Evolutionary conservation across 1,139 yeast species (phyloP), one percentile per base, ranked within the genome.

Genomic region (Blastobotrys petasosporus): DNA sequence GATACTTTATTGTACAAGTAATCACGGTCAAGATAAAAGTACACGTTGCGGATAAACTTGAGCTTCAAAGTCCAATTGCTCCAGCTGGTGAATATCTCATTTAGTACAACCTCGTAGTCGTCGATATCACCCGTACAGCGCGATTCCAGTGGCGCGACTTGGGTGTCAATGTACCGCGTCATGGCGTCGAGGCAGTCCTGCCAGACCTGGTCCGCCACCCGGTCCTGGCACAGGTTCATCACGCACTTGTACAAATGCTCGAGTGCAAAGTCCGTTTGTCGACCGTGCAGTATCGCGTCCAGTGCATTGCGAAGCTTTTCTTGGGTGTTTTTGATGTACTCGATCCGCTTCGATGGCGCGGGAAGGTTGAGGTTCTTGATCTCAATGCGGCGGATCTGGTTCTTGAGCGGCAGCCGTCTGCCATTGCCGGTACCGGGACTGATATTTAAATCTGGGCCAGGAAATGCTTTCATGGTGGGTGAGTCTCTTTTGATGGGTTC

Each of bases 211-310:
- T 58, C 49, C 7, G 61, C 63, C 37, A 54, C 56, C 37, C 54
- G 63, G 39, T 62, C 65, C 9, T 69, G 56, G 39, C 69, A 66
- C 1, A 69, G 54, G 42, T 62, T 61, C 56, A 68, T 72, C 11
- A 67, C 72, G 15, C 60, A 61, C 33, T 63, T 58, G 52, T 68
- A 69, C 9, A 69, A 56, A 37, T 60, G 60, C 39, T 67, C 66
- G 20, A 57, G 54, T 7, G 63, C 55, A 23, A 48, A 48, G 6
- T 42, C 46, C 4, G 43, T 44, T 11, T 47, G 46, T 8, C 49
- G 51, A 9, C 52, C 51, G 8, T 34, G 39, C 36, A 61, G 47
- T 7, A 62, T 55, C 5, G 51, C 42, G 17, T 51, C 54, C 33
- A 62, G 52, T 1, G 65, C 61, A 4, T 35, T 33, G 17, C 45